These are phyloP conservation scores for Macrophomina pseudophaseolina DNA, from an alignment of 2,329 filamentous ascomycete genomes.

Conservation along the genomic window DNA sequence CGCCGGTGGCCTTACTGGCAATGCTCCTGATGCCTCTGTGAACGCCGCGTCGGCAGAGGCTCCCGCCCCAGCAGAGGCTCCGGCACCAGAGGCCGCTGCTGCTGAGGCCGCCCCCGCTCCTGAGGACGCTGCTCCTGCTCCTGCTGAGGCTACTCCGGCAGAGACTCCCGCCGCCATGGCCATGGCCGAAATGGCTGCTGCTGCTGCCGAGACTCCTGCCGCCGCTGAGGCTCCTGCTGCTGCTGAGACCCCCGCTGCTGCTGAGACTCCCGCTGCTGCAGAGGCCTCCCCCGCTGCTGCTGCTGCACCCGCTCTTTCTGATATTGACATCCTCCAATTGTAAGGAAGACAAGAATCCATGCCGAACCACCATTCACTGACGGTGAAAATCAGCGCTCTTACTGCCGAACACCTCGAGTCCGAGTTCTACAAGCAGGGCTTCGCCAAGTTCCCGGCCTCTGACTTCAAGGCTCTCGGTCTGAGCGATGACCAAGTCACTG, in stretches of 20 bases:
- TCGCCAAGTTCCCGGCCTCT: constrained; percentile 66
- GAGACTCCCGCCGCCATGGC: background rate
- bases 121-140: background rate
- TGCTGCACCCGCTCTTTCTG: constrained; percentile 45
- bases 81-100: constrained; percentile 15
- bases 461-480: constrained; percentile 71
- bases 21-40: constrained; percentile 11
- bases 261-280: constrained; percentile 11
- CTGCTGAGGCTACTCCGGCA: background rate
- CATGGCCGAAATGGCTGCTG: background rate
- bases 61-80: background rate
- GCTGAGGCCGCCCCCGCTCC: background rate
- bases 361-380: constrained; percentile 39
- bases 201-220: constrained; percentile 24
- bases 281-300: constrained; percentile 9
- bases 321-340: constrained; percentile 61
- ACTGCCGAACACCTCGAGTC: constrained; percentile 78
- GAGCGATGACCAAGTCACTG: constrained; percentile 58
- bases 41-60: constrained; percentile 27
- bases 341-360: constrained; percentile 41
- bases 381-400: constrained; percentile 60
- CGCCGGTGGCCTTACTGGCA: background rate
- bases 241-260: constrained; percentile 16
- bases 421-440: constrained; percentile 73
- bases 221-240: constrained; percentile 30